Evolutionary conservation across 305 asterid genomes (phyloP), one percentile per base, ranked within the genome.

Genomic region (Caryopteris hybrid): DNA sequence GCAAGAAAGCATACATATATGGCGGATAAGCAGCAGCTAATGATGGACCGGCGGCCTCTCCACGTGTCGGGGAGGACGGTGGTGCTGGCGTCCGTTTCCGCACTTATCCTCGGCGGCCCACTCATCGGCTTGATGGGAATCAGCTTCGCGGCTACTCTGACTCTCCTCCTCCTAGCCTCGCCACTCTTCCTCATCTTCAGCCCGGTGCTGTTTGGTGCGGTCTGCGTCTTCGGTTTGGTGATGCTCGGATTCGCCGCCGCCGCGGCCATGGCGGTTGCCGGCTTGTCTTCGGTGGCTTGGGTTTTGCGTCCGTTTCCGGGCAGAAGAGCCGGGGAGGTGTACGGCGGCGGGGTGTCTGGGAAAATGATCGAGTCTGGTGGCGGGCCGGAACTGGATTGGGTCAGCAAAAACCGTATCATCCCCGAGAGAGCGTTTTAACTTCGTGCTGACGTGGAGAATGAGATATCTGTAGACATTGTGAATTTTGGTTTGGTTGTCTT

Each of bases 181-280:
- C 72, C 72, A 8, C 46, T 67, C 11, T 67, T 67, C 45, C 12
- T 67, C 14, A 14, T 67, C 14, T 55, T 67, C 64, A 41, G 54
- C 34, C 72, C 72, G 29, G 64, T 67, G 21, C 64, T 66, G 20
- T 53, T 66, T 4, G 72, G 54, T 8, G 72, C 72, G 3, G 64
- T 27, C n/a, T 67, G 64, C 56, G 34, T 67, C 64, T 42, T 67
- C 21, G 64, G 33, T 65, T 9, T 65, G 11, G 36, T 14, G 17
- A 36, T 65, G 61, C 23, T 65, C 39, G 70, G 70, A n/a, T 42
- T 67, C 3, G 56, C 56, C 3, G 22, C 6, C 20, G 72, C 72
- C 17, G 64, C 56, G 45, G 57, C 64, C 56, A 54, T 55, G 64
- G 72, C 72, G 45, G 42, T 67, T 43, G 46, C 45, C 11, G 72